Percentiles rank a stretch among this genome's conserved stretches.
Evolutionary conservation across 148 eudicot species (phyloP).

Genomic region (Suaeda aralocaspica): DNA sequence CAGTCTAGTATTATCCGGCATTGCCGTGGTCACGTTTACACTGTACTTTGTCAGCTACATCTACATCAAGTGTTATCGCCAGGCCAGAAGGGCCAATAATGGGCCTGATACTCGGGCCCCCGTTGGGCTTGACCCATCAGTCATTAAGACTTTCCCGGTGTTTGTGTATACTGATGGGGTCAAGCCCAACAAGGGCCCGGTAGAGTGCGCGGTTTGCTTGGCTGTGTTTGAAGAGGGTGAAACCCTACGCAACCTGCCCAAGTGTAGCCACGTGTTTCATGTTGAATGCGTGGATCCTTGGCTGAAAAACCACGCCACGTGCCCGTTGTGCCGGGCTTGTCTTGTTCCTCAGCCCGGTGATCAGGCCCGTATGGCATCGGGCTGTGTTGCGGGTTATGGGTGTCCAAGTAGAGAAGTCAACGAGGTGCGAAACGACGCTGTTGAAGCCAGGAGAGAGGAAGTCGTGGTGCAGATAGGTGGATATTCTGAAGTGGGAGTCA

Average conservation of each 20-base stretch:
- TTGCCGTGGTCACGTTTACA: background rate
- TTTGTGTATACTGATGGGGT: background rate
- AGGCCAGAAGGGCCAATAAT: background rate
- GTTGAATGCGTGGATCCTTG: slow-evolving; percentile 33
- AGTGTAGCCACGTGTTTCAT: slow-evolving; percentile 41
- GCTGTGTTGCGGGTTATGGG: background rate
- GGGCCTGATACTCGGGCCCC: background rate
- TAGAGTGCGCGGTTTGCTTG: slow-evolving; percentile 14
- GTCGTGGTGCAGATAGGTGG: background rate
- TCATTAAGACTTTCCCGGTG: background rate
- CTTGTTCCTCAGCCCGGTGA: background rate
- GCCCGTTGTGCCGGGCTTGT: slow-evolving; percentile 15
- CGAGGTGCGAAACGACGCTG: background rate
- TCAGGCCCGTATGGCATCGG: background rate
- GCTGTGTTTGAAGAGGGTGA: slow-evolving; percentile 17
- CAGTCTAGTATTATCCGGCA: background rate
- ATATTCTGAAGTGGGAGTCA: background rate
- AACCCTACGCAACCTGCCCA: slow-evolving; percentile 29
- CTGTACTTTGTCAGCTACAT: background rate
- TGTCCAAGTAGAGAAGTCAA: background rate
- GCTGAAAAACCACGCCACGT: slow-evolving; percentile 29
- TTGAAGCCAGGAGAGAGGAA: background rate
- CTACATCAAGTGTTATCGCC: background rate
- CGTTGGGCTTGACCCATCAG: background rate
- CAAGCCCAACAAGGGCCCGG: background rate